These are phyloP conservation scores for Paratinospora sagittata DNA, from an alignment of 164 flowering plant genomes.

Conservation along the genomic window DNA sequence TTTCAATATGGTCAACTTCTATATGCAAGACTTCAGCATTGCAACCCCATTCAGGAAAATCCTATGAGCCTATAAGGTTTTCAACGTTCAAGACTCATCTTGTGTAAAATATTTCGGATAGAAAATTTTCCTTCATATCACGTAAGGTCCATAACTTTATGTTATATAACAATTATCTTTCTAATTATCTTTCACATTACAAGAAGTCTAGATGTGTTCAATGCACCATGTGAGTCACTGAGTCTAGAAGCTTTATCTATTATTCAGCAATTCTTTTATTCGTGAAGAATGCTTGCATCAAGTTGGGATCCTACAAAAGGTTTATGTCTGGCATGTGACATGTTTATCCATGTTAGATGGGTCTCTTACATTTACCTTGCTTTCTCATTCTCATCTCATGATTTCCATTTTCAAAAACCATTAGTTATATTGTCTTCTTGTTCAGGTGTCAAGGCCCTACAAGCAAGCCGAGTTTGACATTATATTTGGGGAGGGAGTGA, in stretches of 20 bases:
- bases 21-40: not conserved
- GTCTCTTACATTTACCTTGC: not conserved
- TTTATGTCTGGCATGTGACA: not conserved
- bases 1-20: not conserved
- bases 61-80: not conserved
- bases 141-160: not conserved
- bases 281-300: not conserved
- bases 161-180: not conserved
- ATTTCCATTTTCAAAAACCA: not conserved
- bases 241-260: not conserved
- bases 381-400: not conserved
- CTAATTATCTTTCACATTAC: not conserved
- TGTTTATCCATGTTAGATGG: not conserved
- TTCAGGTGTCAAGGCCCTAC: slow-evolving; percentile 94
- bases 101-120: not conserved
- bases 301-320: not conserved
- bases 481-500: slow-evolving; percentile 93
- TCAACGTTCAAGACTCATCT: not conserved
- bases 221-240: not conserved
- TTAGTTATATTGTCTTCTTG: not conserved
- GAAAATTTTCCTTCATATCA: not conserved
- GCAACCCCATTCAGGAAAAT: not conserved
- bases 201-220: not conserved
- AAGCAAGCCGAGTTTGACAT: slow-evolving; percentile 96
- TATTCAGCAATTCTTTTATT: not conserved